These are phyloP conservation scores for Blastobotrys illinoisensis DNA, from an alignment of 1,139 yeast species.

Conservation along the genomic window DNA sequence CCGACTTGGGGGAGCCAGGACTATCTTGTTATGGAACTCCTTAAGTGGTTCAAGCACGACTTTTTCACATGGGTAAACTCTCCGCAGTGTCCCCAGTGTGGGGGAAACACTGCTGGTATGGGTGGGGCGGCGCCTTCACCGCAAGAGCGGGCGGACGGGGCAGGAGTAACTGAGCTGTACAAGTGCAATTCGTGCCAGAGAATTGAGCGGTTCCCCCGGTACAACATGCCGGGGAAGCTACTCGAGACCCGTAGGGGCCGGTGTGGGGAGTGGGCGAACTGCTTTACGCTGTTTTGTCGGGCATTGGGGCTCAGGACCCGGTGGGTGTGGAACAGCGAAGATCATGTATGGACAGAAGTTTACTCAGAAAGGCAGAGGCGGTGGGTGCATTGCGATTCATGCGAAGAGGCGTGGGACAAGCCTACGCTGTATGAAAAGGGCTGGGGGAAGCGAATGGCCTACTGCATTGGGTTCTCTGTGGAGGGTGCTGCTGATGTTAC, in stretches of 20 bases:
- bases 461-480: conserved; percentile 55
- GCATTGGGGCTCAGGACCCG: conserved; percentile 62
- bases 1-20: conserved; percentile 54
- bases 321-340: conserved; percentile 84
- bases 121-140: conserved; percentile 38
- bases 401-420: conserved; percentile 81
- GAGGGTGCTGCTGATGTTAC: conserved; percentile 66
- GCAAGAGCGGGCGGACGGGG: conserved; percentile 43
- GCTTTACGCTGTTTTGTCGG: conserved; percentile 64
- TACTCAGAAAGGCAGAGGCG: conserved; percentile 54
- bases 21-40: conserved; percentile 57
- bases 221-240: conserved; percentile 60
- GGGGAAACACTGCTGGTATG: conserved; percentile 33
- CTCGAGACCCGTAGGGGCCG: conserved; percentile 64
- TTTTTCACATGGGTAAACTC: conserved; percentile 81
- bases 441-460: conserved; percentile 94
- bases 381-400: conserved; percentile 84
- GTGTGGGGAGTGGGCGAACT: conserved; percentile 95
- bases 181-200: conserved; percentile 48
- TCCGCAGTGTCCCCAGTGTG: conserved; percentile 59
- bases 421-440: conserved; percentile 73
- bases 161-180: conserved; percentile 56
- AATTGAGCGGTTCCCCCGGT: conserved; percentile 62
- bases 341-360: conserved; percentile 95
- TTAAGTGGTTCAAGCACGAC: conserved; percentile 68